phyloP scores from a whole-genome alignment of 495 filamentous ascomycete genomes.

The Penicillium verhagenii region DNA sequence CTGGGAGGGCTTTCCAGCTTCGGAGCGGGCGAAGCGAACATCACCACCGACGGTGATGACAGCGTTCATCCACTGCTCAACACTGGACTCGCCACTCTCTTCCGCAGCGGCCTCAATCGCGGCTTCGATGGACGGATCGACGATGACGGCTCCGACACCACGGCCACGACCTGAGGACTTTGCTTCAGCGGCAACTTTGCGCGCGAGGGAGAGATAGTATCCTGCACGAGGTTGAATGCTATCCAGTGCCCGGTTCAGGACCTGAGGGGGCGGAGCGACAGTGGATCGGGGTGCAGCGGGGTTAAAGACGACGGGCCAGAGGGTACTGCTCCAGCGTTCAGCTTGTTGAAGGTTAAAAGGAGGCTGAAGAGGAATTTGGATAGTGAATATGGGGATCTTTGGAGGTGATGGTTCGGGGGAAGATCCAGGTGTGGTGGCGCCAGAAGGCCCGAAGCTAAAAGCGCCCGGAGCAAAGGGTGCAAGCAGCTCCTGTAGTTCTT shows the following conservation, averaged over 20 bases:
- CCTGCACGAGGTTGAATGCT: conserved; percentile 55
- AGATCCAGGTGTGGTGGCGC: background rate
- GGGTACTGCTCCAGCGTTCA: conserved; percentile 66
- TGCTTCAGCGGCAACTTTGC: conserved; percentile 57
- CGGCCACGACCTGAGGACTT: conserved; percentile 59
- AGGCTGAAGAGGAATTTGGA: conserved; percentile 69
- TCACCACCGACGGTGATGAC: conserved; percentile 77
- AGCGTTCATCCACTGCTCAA: conserved; percentile 33
- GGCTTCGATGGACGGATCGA: conserved; percentile 54
- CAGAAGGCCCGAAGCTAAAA: background rate
- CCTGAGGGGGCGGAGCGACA: conserved; percentile 51
- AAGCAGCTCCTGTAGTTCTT: conserved; percentile 29
- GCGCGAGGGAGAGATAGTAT: conserved; percentile 68
- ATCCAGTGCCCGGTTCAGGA: conserved; percentile 52
- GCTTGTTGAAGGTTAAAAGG: conserved; percentile 77
- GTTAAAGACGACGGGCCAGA: conserved; percentile 92
- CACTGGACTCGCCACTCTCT: conserved; percentile 17
- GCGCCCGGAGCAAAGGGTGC: conserved; percentile 32
- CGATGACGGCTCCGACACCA: conserved; percentile 76
- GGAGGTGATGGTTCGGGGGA: conserved; percentile 18
- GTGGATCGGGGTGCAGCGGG: conserved; percentile 56
- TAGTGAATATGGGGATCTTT: conserved; percentile 41
- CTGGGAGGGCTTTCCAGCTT: conserved; percentile 34
- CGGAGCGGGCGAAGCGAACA: conserved; percentile 61
- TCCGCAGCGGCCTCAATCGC: conserved; percentile 24